Conservation (phyloP, 2,329 filamentous ascomycete genomes). For the Neofusicoccum sp. region DNA sequence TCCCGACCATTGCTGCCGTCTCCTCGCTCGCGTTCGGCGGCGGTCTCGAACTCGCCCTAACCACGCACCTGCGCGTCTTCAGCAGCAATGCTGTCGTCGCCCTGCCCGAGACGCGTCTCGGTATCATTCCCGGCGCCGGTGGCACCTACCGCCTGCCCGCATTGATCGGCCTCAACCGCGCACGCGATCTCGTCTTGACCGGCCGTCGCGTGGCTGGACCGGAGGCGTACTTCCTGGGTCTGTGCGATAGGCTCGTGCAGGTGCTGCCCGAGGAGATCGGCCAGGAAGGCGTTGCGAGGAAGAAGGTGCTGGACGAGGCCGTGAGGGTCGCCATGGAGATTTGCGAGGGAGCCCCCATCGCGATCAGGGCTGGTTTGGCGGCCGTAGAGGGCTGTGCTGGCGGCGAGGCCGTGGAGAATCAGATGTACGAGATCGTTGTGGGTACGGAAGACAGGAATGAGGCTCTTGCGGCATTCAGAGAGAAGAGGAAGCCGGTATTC, state of each 20-base stretch:
- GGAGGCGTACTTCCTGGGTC: constrained; percentile 88
- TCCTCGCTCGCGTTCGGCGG: constrained; percentile 87
- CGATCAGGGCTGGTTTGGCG: constrained; percentile 75
- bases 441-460: constrained; percentile 85
- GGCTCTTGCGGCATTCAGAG: constrained; percentile 81
- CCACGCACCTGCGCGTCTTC: constrained; percentile 87
- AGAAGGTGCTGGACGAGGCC: constrained; percentile 72
- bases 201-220: constrained; percentile 80
- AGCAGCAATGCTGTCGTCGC: constrained; percentile 76
- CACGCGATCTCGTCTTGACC: constrained; percentile 88
- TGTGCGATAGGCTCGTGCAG: constrained; percentile 89
- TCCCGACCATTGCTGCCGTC: constrained; percentile 89
- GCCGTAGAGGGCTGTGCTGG: constrained; percentile 70
- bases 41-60: constrained; percentile 88
- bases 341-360: constrained; percentile 85
- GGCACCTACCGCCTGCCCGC: constrained; percentile 86
- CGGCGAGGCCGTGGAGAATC: constrained; percentile 78
- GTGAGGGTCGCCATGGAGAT: constrained; percentile 81
- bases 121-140: constrained; percentile 92
- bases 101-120: constrained; percentile 88
- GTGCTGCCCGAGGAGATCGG: constrained; percentile 62
- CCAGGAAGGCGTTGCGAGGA: constrained; percentile 59
- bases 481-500: constrained; percentile 73
- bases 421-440: constrained; percentile 82
- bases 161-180: constrained; percentile 76